Evolutionary conservation across 1,139 yeast species (phyloP), one percentile per base, ranked within the genome.

Genomic region (Taphrina flavorubra): DNA sequence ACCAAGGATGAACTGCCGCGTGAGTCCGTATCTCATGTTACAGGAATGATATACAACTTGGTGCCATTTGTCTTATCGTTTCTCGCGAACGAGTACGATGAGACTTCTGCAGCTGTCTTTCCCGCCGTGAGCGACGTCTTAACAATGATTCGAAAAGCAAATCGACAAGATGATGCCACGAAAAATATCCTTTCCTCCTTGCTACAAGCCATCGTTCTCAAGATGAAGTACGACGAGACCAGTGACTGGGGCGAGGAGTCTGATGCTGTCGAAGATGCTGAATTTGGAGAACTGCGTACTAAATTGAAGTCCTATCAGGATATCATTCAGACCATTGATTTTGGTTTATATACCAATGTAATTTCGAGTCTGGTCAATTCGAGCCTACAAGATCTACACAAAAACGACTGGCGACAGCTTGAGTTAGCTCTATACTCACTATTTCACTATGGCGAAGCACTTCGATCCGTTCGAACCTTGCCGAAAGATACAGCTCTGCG

Each of bases 361-460:
- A 81, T 92, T 68, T 87, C 92, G 3, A 79, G 82, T 40, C 85
- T 89, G 61, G 88, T 94, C 59, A 84, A 86, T 72, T 84, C 84
- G 71, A 84, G 88, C 44, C 76, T 89, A 72, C 60, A 72, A 68
- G 68, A 71, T 69, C 68, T 69, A 46, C 57, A 53, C 42, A 51
- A 67, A 51, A 75, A 77, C 20, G 84, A 86, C 72, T 92, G 98
- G 98, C 85, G 90, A 74, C 86, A 85, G 51, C 82, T 90, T 42
- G 99, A 95, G 78, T 82, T 95, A 72, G 98, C 97, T 0, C 80
- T 95, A 64, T 92, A 82, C 76, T 95, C 92, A 77, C 82, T 94
- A 74, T 85, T 86, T 70, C 88, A 87, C 72, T 87, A 88, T 73
- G 88, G 92, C 69, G 99, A 92, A 72, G 85, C 90, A 69, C 81